phyloP scores from a whole-genome alignment of 305 asterid genomes.

The Ilex paraguariensis region DNA sequence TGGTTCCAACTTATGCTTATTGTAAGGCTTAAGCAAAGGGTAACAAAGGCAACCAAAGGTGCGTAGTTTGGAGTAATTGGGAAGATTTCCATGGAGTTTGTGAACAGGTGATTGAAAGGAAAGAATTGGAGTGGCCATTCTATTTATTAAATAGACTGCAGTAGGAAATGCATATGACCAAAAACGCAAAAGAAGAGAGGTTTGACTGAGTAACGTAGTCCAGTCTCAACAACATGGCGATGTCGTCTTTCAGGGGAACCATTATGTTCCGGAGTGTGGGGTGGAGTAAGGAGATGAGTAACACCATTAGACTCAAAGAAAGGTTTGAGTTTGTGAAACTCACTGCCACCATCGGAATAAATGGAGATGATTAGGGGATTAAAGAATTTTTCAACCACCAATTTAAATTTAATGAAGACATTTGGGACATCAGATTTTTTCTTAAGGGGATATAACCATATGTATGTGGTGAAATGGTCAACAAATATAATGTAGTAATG shows the following conservation, averaged over 20 bases:
- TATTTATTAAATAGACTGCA: background rate
- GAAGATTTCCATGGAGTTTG: too few species aligned
- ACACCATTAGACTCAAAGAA: background rate
- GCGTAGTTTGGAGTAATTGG: too few species aligned
- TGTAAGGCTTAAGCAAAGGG: too few species aligned
- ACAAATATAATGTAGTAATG: conserved; percentile 4
- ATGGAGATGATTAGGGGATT: background rate
- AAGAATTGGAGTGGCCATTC: background rate
- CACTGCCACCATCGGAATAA: background rate
- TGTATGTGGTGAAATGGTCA: background rate
- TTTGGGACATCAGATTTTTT: background rate
- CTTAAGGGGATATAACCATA: background rate
- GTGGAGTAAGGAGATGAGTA: background rate
- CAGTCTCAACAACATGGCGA: background rate
- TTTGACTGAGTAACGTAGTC: background rate
- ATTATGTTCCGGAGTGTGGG: conserved; percentile 4
- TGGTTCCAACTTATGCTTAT: too few species aligned
- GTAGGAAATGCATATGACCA: conserved; percentile 1
- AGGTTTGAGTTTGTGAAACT: background rate
- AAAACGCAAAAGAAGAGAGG: background rate
- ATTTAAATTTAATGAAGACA: background rate
- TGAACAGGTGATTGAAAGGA: too few species aligned
- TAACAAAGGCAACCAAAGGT: too few species aligned
- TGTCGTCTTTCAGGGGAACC: background rate
- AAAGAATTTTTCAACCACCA: background rate